Evolutionary conservation across 2,329 filamentous ascomycete species (phyloP).

Genomic region (Bertia moriformis): DNA sequence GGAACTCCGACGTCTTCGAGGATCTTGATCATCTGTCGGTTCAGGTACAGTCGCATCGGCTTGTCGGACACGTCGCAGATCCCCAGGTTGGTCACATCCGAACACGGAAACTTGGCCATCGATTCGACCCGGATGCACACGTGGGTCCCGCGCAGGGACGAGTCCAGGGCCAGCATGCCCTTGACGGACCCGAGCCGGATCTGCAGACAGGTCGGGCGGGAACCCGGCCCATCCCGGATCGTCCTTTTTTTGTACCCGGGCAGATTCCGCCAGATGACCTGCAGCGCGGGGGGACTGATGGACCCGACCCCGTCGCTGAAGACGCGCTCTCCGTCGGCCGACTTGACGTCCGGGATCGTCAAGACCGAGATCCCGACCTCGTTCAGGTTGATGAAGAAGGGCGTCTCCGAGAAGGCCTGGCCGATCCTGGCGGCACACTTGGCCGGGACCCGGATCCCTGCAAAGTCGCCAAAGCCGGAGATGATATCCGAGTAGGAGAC

Average conservation of each 20-base stretch:
- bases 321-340: slow-evolving; percentile 28
- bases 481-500: slow-evolving; percentile 28
- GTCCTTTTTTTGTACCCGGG: too few species aligned
- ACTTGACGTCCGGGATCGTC: slow-evolving; percentile 35
- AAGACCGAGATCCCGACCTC: slow-evolving; percentile 16
- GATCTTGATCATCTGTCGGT: slow-evolving; percentile 73
- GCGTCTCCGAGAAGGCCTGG: slow-evolving; percentile 63
- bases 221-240: slow-evolving; percentile 21
- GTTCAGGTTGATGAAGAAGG: slow-evolving; percentile 38
- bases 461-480: slow-evolving; percentile 31
- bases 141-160: slow-evolving; percentile 35
- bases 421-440: slow-evolving; percentile 44
- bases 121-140: slow-evolving; percentile 51
- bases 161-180: slow-evolving; percentile 63
- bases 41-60: slow-evolving; percentile 57
- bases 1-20: slow-evolving; percentile 61
- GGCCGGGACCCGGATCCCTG: slow-evolving; percentile 32
- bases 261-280: slow-evolving; percentile 34
- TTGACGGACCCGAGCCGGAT: slow-evolving; percentile 64
- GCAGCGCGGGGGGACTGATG: slow-evolving; percentile 44
- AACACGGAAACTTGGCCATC: slow-evolving; percentile 65
- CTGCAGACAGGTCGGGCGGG: slow-evolving; percentile 53
- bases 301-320: slow-evolving; percentile 75
- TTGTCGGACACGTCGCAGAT: slow-evolving; percentile 58
- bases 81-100: slow-evolving; percentile 40